phyloP scores from a whole-genome alignment of 78 protist genomes.

The Monocercomonoides exilis region DNA sequence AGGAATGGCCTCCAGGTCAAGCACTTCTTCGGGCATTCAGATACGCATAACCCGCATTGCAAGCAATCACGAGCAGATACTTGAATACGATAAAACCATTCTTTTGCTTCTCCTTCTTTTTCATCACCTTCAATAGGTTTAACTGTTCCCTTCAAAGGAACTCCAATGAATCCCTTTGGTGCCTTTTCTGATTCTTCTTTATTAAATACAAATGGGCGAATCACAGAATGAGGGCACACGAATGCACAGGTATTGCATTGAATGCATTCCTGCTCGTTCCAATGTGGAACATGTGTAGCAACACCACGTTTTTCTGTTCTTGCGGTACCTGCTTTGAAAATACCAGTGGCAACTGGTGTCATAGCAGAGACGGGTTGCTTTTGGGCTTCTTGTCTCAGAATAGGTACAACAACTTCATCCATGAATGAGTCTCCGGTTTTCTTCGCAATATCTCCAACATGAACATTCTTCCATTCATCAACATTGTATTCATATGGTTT shows the following conservation, averaged over 20 bases:
- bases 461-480: not conserved
- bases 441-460: not conserved
- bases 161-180: slow-evolving; percentile 10
- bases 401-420: not conserved
- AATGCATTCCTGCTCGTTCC: slow-evolving; percentile 39
- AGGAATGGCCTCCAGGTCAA: slow-evolving; percentile 14
- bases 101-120: not conserved
- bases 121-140: not conserved
- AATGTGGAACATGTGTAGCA: slow-evolving; percentile 33
- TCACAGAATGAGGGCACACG: slow-evolving; percentile 63
- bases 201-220: slow-evolving; percentile 37
- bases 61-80: slow-evolving; percentile 52
- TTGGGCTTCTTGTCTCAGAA: slow-evolving; percentile 4
- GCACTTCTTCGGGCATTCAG: slow-evolving; percentile 47
- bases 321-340: slow-evolving; percentile 27
- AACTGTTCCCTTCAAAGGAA: slow-evolving; percentile 5
- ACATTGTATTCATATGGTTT: not conserved
- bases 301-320: slow-evolving; percentile 46
- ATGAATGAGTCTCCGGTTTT: not conserved
- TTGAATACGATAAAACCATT: slow-evolving; percentile 35
- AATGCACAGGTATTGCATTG: slow-evolving; percentile 53
- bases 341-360: slow-evolving; percentile 19
- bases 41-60: slow-evolving; percentile 51
- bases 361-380: slow-evolving; percentile 43
- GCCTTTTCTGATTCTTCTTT: not conserved